These are phyloP conservation scores for Fraxinus nigra DNA, from an alignment of 305 asterid species.

Conservation along the genomic window DNA sequence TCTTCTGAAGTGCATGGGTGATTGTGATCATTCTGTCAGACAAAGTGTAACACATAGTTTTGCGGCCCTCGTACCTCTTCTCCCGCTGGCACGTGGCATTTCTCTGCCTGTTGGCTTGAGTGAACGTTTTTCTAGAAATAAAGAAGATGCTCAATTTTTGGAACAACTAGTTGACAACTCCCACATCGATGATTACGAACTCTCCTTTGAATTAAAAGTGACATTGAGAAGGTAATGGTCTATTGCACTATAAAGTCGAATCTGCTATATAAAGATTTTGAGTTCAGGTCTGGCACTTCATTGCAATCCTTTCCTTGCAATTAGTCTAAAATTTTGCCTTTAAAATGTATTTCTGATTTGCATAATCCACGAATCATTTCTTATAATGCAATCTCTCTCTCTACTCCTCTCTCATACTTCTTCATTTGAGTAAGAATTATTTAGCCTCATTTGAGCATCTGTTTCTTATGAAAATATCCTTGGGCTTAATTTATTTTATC, in stretches of 20 bases:
- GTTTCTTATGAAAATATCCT: background rate
- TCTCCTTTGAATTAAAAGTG: conserved; percentile 82
- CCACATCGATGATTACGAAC: conserved; percentile 90
- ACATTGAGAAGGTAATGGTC: conserved; percentile 73
- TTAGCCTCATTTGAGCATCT: background rate
- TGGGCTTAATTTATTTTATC: background rate
- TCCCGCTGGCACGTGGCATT: conserved; percentile 92
- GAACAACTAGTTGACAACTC: conserved; percentile 98
- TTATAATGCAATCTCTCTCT: background rate
- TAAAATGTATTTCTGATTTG: conserved; percentile 1
- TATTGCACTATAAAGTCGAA: background rate
- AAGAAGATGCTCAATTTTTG: conserved; percentile 89
- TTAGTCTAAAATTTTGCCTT: background rate
- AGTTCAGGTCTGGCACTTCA: background rate
- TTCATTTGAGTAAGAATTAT: background rate
- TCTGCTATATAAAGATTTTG: background rate
- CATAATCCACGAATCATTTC: background rate
- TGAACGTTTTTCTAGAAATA: conserved; percentile 70
- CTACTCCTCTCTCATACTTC: background rate
- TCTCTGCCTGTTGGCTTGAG: conserved; percentile 74
- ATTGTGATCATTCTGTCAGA: conserved; percentile 88
- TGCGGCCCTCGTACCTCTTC: conserved; percentile 95
- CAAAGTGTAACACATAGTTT: conserved; percentile 98
- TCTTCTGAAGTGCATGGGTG: conserved; percentile 94
- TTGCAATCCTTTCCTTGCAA: background rate